Evolutionary conservation across 768 basidiomycete species (phyloP).

Genomic region (Auricularia sp.): DNA sequence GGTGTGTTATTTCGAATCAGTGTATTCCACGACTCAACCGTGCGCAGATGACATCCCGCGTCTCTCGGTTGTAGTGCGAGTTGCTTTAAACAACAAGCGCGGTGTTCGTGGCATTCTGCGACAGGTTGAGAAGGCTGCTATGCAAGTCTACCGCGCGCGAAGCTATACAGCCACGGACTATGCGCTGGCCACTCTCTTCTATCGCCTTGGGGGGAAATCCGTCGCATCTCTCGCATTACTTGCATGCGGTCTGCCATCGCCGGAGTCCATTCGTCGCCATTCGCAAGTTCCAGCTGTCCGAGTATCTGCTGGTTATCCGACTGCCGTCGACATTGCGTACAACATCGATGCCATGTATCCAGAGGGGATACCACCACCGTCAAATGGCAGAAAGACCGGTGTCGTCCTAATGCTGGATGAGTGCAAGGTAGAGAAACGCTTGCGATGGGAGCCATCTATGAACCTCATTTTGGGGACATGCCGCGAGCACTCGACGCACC

Average conservation of each 20-base stretch:
- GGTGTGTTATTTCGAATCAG: no score
- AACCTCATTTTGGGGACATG: conserved; percentile 17
- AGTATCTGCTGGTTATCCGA: not conserved
- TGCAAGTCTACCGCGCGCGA: conserved; percentile 12
- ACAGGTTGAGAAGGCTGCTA: conserved; percentile 10
- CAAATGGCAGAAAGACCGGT: not conserved
- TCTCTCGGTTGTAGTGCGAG: conserved; percentile 12
- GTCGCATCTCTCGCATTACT: conserved; percentile 13
- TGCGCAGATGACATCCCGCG: conserved; percentile 15
- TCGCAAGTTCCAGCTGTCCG: not conserved
- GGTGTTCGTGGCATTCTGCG: conserved; percentile 15
- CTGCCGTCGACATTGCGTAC: not conserved
- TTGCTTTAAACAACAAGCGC: conserved; percentile 8
- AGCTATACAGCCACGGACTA: conserved; percentile 15
- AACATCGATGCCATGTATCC: not conserved
- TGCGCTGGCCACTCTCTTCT: conserved; percentile 13
- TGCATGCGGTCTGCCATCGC: not conserved
- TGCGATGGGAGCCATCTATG: conserved; percentile 14
- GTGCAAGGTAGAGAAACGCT: conserved; percentile 13
- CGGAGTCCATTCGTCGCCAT: not conserved
- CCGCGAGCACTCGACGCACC: conserved; percentile 14
- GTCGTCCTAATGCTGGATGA: conserved; percentile 17
- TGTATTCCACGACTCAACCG: no score
- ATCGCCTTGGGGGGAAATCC: conserved; percentile 15
- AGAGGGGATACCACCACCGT: not conserved